These are phyloP conservation scores for Agrocybe praecox DNA, from an alignment of 768 basidiomycete genomes.

Conservation along the genomic window DNA sequence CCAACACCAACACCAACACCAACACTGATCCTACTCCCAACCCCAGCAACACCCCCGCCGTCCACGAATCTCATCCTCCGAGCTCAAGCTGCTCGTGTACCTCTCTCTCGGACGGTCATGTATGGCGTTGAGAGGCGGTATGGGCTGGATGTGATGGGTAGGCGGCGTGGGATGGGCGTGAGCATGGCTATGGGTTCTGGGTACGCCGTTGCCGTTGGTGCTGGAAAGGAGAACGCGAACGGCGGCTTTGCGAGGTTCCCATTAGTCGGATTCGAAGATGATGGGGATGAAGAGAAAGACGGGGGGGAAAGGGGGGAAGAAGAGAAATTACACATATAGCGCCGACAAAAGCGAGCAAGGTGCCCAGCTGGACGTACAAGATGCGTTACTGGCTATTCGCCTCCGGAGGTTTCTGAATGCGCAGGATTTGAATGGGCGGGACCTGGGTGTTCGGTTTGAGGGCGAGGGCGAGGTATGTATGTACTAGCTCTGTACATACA, in stretches of 20 bases:
- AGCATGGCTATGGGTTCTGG: background rate
- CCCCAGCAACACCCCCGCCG: background rate
- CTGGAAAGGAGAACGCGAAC: background rate
- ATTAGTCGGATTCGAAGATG: no score
- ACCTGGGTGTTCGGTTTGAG: constrained; percentile 10
- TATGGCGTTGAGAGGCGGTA: constrained; percentile 21
- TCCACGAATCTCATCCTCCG: constrained; percentile 15
- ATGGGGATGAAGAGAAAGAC: no score
- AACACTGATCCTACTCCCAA: no score
- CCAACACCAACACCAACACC: no score
- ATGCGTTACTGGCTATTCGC: constrained; percentile 21
- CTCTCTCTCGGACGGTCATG: constrained; percentile 24
- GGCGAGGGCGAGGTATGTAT: no score
- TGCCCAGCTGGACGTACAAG: constrained; percentile 22
- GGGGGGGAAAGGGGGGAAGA: no score
- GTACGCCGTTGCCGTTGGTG: constrained; percentile 15
- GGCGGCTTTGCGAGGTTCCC: no score
- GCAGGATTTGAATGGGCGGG: constrained; percentile 19
- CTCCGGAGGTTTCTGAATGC: constrained; percentile 17
- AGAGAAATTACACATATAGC: background rate
- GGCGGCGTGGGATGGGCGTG: background rate
- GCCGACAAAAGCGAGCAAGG: background rate
- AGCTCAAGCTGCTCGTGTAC: constrained; percentile 19
- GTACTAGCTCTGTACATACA: no score
- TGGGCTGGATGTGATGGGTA: background rate